Conservation (phyloP, 257 asterid species). For the Solanum lycopersicoides region DNA sequence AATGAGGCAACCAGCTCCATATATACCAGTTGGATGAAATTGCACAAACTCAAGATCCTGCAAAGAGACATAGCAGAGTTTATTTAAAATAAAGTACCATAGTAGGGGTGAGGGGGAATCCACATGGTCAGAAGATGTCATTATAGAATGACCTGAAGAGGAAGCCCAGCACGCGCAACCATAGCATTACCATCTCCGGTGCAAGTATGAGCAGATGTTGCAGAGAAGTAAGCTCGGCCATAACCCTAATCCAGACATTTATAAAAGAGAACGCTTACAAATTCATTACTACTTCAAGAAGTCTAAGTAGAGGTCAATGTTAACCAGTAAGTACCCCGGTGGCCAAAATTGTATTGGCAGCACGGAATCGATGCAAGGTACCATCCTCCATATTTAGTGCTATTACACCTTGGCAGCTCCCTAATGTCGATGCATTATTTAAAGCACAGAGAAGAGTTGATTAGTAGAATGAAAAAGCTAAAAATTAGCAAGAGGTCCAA, state of each 20-base stretch:
- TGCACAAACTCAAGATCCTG: slow-evolving; percentile 99
- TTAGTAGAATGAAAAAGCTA: not conserved
- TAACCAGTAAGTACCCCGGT: slow-evolving; percentile 60
- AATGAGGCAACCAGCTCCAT: slow-evolving; percentile 98
- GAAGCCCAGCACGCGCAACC: slow-evolving; percentile 98
- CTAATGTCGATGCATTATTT: slow-evolving; percentile 10
- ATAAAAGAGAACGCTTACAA: not conserved
- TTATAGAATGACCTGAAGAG: slow-evolving; percentile 59
- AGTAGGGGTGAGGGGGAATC: not conserved
- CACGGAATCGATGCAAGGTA: slow-evolving; percentile 82
- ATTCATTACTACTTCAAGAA: not conserved
- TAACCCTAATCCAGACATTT: slow-evolving; percentile 51
- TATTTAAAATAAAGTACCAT: not conserved
- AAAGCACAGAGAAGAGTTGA: not conserved
- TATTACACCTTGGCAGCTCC: slow-evolving; percentile 73
- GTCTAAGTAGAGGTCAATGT: not conserved
- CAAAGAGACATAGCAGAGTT: not conserved
- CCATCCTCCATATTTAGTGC: slow-evolving; percentile 98
- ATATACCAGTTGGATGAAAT: slow-evolving; percentile 96
- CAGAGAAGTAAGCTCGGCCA: slow-evolving; percentile 93
- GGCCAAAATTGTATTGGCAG: slow-evolving; percentile 87
- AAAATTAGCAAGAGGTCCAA: not conserved
- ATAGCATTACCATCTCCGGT: slow-evolving; percentile 99
- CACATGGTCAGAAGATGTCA: not conserved
- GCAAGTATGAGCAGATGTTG: slow-evolving; percentile 99